Evolutionary conservation across 495 filamentous ascomycete species (phyloP), one percentile per base, ranked within the genome.

Genomic region (Aspergillus cristatus): DNA sequence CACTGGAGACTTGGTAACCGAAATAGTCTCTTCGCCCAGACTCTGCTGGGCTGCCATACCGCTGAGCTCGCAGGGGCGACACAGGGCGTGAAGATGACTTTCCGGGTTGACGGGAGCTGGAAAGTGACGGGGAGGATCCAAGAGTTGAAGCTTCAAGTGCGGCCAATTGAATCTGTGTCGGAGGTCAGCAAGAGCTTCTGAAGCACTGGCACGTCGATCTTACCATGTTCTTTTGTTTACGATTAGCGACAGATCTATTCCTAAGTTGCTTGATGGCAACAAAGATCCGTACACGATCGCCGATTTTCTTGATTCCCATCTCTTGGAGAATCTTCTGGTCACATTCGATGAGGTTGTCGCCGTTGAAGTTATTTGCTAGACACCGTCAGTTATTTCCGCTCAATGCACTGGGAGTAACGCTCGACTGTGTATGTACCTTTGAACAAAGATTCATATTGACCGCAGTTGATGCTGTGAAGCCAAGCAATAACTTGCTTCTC

Each of bases 231-330:
- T 85, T 75, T 63, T 86, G 86, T 55, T 82, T 89, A 38, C 78
- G 80, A 52, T 85, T 86, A 39, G 84, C 78, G 51, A 84, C 84
- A 3, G 87, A 79, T 54, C 81, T 87, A 41, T 81, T 87, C 41
- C 91, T 71, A 18, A 99, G 76, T 50, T 89, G 81, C 69, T 97
- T 97, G 50, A 95, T 95, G 46, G 76, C 85, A 51, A 84, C 76
- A 58, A 86, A 89, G 34, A 99, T 82, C 43, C 91, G 81, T n/a
- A 99, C 87, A 25, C 93, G 78, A 61, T 99, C 93, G 34, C 91
- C 91, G 38, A 99, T 82, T 61, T 95, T 99, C 46, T 96, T 94
- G 45, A 99, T 86, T 17, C 91, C 91, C 76, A 99, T 89, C 52
- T 99, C 91, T 61, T 97, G 93, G 40, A 99, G 72, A 32, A 91